phyloP scores from a whole-genome alignment of 2,329 filamentous ascomycete species.

The Verticillium nonalfalfae region DNA sequence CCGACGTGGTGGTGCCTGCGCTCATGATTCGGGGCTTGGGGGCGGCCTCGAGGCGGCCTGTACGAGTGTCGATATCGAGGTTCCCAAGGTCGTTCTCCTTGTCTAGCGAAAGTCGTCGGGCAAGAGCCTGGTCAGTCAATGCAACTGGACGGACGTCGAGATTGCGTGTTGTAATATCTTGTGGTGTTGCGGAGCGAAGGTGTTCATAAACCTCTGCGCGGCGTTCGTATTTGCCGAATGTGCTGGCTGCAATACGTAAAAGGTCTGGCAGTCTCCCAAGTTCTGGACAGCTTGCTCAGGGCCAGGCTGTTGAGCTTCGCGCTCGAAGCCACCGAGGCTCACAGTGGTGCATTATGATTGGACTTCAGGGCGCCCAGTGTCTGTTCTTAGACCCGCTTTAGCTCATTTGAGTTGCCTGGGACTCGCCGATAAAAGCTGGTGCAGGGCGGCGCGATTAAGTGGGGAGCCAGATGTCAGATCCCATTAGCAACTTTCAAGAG shows the following conservation, averaged over 20 bases:
- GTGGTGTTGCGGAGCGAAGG: not conserved
- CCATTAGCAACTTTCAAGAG: no score
- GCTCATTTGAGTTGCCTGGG: not conserved
- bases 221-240: not conserved
- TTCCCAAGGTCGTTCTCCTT: not conserved
- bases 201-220: not conserved
- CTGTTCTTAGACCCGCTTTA: not conserved
- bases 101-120: not conserved
- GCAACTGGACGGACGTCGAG: not conserved
- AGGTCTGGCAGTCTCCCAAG: not conserved
- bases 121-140: not conserved
- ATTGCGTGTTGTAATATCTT: not conserved
- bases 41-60: not conserved
- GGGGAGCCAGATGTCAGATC: not conserved
- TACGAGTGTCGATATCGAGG: not conserved
- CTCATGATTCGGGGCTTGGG: conserved; percentile 6
- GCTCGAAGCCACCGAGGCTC: conserved; percentile 2
- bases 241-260: not conserved
- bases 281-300: conserved; percentile 1
- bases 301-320: not conserved
- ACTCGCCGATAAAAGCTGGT: not conserved
- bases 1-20: conserved; percentile 4
- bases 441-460: not conserved
- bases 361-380: not conserved
- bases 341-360: not conserved